Evolutionary conservation across 345 rosid species (phyloP).

Genomic region (Noccaea bulbosa): DNA sequence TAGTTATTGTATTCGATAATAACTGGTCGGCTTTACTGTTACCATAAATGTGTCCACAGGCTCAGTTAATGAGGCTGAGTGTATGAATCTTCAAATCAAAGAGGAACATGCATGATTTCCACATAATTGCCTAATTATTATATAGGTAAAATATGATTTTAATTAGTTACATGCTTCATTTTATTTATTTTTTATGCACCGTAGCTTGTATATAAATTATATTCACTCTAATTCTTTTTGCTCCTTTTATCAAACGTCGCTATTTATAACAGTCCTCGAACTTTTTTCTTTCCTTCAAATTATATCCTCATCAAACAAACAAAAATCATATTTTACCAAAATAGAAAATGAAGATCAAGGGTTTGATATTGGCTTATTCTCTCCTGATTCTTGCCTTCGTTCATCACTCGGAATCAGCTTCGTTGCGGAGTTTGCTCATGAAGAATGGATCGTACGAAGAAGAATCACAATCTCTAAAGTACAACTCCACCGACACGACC

Average conservation of each 20-base stretch:
- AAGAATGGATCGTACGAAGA: constrained; percentile 30
- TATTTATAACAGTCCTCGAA: constrained; percentile 29
- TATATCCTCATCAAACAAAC: constrained; percentile 27
- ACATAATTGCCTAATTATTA: constrained; percentile 40
- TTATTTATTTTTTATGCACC: constrained; percentile 4
- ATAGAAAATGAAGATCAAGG: constrained; percentile 35
- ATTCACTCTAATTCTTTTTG: constrained; percentile 40
- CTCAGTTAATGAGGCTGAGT: constrained; percentile 37
- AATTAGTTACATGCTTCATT: constrained; percentile 7
- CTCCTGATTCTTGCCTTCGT: constrained; percentile 33
- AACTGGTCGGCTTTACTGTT: constrained; percentile 42
- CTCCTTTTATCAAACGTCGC: constrained; percentile 40
- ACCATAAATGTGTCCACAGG: constrained; percentile 44
- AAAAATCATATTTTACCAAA: constrained; percentile 6
- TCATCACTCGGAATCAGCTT: constrained; percentile 40
- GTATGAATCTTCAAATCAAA: constrained; percentile 42
- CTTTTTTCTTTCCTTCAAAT: constrained; percentile 22
- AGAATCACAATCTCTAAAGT: constrained; percentile 11
- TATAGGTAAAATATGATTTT: neutral
- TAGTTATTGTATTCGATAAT: constrained; percentile 25
- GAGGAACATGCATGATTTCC: constrained; percentile 39
- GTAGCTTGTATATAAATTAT: constrained; percentile 31
- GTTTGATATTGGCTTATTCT: constrained; percentile 36
- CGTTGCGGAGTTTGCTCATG: constrained; percentile 32
- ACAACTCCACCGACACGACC: constrained; percentile 4